phyloP scores from a whole-genome alignment of 1,139 yeast species.

The Candida sp. region DNA sequence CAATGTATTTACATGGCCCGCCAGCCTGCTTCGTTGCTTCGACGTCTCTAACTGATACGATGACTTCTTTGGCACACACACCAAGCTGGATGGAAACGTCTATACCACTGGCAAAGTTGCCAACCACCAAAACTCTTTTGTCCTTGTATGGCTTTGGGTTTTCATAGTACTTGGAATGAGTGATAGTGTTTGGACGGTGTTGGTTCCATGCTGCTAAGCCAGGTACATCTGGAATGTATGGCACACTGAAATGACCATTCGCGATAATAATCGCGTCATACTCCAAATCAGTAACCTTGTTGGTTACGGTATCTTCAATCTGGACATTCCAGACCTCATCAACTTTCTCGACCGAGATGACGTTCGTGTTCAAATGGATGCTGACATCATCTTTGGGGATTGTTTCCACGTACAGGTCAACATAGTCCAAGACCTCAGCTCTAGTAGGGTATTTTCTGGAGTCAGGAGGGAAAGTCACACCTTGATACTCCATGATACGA shows the following conservation, averaged over 20 bases:
- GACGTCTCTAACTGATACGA: slow-evolving; percentile 35
- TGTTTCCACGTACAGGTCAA: slow-evolving; percentile 34
- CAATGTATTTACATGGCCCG: slow-evolving; percentile 23
- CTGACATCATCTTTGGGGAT: slow-evolving; percentile 30
- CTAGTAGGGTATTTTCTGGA: slow-evolving; percentile 40
- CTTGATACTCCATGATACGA: slow-evolving; percentile 46
- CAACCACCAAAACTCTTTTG: slow-evolving; percentile 50
- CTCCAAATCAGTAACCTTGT: slow-evolving; percentile 12
- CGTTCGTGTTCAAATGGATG: slow-evolving; percentile 26
- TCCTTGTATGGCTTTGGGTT: slow-evolving; percentile 32
- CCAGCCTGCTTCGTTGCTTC: slow-evolving; percentile 15
- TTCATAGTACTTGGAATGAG: slow-evolving; percentile 50
- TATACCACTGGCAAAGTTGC: slow-evolving; percentile 51
- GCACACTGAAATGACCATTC: slow-evolving; percentile 52
- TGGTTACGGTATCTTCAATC: slow-evolving; percentile 13
- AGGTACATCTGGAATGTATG: slow-evolving; percentile 45
- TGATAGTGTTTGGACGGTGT: slow-evolving; percentile 29
- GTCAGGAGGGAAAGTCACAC: slow-evolving; percentile 34
- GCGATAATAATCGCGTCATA: slow-evolving; percentile 53
- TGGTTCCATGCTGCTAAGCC: slow-evolving; percentile 46
- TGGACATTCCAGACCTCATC: slow-evolving; percentile 20
- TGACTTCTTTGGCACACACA: slow-evolving; percentile 41
- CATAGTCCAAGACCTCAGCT: slow-evolving; percentile 38
- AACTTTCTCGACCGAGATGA: slow-evolving; percentile 19
- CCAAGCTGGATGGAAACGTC: slow-evolving; percentile 51